phyloP scores from a whole-genome alignment of 495 filamentous ascomycete species.

The Xylaria telfairii region DNA sequence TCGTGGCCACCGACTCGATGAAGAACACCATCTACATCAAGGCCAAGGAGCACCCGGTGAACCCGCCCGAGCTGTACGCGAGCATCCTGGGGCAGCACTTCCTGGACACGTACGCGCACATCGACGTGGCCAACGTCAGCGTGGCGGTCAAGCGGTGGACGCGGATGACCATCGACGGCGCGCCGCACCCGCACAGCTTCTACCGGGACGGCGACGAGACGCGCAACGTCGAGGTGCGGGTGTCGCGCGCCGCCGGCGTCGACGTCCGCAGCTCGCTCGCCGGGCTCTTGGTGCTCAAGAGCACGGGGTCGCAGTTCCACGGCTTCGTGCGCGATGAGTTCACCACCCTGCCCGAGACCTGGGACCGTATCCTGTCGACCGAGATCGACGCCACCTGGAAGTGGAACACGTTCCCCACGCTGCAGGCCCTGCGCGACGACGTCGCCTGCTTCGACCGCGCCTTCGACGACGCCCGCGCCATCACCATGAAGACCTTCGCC shows the following conservation, averaged over 20 bases:
- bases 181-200: constrained; percentile 96
- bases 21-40: constrained; percentile 97
- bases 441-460: constrained; percentile 76
- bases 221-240: constrained; percentile 71
- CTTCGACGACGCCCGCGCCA: constrained; percentile 74
- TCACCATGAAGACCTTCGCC: constrained; percentile 93
- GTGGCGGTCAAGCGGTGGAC: constrained; percentile 90
- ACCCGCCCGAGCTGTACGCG: constrained; percentile 91
- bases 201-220: constrained; percentile 87
- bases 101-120: constrained; percentile 84
- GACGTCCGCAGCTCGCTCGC: constrained; percentile 72
- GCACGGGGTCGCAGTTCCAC: constrained; percentile 96
- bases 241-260: constrained; percentile 64
- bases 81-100: constrained; percentile 86
- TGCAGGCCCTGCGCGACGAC: constrained; percentile 71
- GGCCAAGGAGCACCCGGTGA: constrained; percentile 92
- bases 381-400: constrained; percentile 86
- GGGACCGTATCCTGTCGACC: constrained; percentile 93
- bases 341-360: constrained; percentile 87
- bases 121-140: constrained; percentile 79
- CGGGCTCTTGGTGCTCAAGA: constrained; percentile 89
- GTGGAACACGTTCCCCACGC: constrained; percentile 72
- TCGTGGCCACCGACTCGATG: constrained; percentile 96
- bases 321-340: constrained; percentile 92
- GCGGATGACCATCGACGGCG: constrained; percentile 83